Base-by-base conservation (phyloP, 306 rosid species). In the Trifolium fragiferum region DNA sequence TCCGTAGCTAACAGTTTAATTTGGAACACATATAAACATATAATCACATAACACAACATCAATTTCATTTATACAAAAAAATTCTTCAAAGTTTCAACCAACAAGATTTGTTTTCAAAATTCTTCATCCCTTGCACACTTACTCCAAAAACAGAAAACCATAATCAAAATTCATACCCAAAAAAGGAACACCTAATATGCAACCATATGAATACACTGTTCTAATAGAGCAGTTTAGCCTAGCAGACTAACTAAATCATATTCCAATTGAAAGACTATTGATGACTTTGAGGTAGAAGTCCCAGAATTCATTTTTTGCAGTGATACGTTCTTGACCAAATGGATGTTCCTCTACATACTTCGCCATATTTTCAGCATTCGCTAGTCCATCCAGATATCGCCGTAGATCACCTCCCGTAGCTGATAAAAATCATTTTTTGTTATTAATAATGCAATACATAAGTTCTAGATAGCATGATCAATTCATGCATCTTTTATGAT, bases 391-490 rank as follows among this genome's bases (percentile, higher is more conserved):
- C 30, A 90, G 73, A 75, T 93, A 93, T 76, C 35, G 69, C 63
- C 83, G 71, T 46, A 89, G 78, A 82, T 87, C 90, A 2, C 98
- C 98, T 66, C 83, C 84, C 44, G 63, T 70, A 73, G 76, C 98
- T 90, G 80, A 53, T 23, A 76, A 50, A 16, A 20, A 61, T 66
- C 38, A 40, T 41, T 9, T 49, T 75, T 37, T 75, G 9, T 69
- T 16, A 33, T 20, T 44, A 44, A 4, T 43, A n/a, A 49, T 23
- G 7, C 57, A n/a, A 49, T 23, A 4, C 57, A 27, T 15, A 51
- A 43, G 58, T 58, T 66, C 59, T 41, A 5, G 32, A 27, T 3
- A 27, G 32, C 41, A 10, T 40, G 46, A 10, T 11, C 46, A 40
- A 40, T 40, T 41, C 11, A 12, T 10, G 4, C 18, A 46, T 13